Percentiles rank a stretch among this genome's conserved stretches.
Evolutionary conservation across 2,329 filamentous ascomycete species (phyloP).

Genomic region (Alternaria postmessia): DNA sequence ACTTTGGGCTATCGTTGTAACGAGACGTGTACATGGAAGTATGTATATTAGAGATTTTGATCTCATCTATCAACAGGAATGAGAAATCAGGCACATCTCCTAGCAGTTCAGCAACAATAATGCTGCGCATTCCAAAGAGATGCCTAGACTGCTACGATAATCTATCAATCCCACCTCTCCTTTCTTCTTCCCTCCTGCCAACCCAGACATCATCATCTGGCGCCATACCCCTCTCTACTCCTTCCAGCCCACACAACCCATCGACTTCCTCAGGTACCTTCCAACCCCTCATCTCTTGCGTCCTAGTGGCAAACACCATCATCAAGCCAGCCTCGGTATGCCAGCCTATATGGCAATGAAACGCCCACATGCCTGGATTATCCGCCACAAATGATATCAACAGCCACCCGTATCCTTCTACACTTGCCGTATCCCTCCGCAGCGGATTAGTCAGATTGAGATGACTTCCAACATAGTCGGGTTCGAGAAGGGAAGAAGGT

Average conservation of each 20-base stretch:
- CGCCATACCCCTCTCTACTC: conserved; percentile 53
- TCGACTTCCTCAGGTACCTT: conserved; percentile 56
- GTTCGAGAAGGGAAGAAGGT: conserved; percentile 67
- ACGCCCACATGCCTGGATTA: conserved; percentile 67
- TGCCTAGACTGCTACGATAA: not conserved
- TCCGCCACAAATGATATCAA: conserved; percentile 68
- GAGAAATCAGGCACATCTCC: not conserved
- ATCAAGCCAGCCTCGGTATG: conserved; percentile 45
- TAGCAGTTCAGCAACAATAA: not conserved
- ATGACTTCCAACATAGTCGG: conserved; percentile 31
- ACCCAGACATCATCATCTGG: conserved; percentile 61
- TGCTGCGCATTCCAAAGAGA: not conserved
- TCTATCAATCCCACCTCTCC: not conserved
- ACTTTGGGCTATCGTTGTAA: not conserved
- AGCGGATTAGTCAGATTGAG: conserved; percentile 54
- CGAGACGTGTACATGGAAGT: conserved; percentile 5
- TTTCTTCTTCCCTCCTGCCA: conserved; percentile 31
- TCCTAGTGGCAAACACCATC: conserved; percentile 66
- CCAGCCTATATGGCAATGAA: conserved; percentile 83
- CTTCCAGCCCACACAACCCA: conserved; percentile 57
- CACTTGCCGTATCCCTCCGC: conserved; percentile 72
- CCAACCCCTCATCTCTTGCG: conserved; percentile 56
- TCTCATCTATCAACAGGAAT: not conserved
- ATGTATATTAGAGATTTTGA: conserved; percentile 3
- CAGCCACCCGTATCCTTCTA: conserved; percentile 72